Evolutionary conservation across 176 grass and related monocot genomes (phyloP).

Genomic region (Phoenix dactylifera): DNA sequence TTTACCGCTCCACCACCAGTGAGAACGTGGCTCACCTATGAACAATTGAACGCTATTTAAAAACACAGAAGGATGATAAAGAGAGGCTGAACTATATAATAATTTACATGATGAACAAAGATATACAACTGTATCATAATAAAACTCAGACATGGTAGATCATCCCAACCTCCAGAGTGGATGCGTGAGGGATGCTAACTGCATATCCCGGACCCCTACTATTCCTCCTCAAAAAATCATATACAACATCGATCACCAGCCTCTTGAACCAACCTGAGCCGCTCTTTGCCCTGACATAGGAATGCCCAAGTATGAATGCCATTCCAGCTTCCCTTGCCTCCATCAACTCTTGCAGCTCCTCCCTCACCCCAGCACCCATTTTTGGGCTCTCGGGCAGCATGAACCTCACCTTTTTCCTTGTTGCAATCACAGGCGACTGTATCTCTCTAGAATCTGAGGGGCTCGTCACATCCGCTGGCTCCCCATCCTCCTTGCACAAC

Average conservation of each 20-base stretch:
- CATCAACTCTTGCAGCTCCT: constrained; percentile 64
- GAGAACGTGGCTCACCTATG: too few species aligned
- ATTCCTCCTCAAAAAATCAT: constrained; percentile 79
- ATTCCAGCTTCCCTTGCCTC: constrained; percentile 82
- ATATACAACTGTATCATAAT: too few species aligned
- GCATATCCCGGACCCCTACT: constrained; percentile 50
- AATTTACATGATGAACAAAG: too few species aligned
- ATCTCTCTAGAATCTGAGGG: constrained; percentile 22
- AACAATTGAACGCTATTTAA: too few species aligned
- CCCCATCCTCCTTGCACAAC: constrained; percentile 40
- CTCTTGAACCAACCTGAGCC: constrained; percentile 58
- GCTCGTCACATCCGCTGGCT: constrained; percentile 19
- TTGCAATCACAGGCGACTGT: not conserved
- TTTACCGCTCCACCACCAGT: too few species aligned
- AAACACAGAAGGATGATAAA: too few species aligned
- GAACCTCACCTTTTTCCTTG: constrained; percentile 52
- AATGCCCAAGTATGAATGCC: constrained; percentile 72
- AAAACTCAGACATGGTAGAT: constrained; percentile 61
- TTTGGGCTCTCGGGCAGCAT: constrained; percentile 41
- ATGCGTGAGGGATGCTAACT: constrained; percentile 58
- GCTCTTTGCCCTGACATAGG: constrained; percentile 52
- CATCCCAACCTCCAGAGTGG: constrained; percentile 86
- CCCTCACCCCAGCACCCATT: constrained; percentile 28
- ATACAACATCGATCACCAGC: constrained; percentile 47
- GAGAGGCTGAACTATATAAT: too few species aligned